A percentile compares a stretch with the other conserved stretches of the same genome.
Evolutionary conservation across 306 rosid genomes (phyloP).

Genomic region (Sophora flavescens): DNA sequence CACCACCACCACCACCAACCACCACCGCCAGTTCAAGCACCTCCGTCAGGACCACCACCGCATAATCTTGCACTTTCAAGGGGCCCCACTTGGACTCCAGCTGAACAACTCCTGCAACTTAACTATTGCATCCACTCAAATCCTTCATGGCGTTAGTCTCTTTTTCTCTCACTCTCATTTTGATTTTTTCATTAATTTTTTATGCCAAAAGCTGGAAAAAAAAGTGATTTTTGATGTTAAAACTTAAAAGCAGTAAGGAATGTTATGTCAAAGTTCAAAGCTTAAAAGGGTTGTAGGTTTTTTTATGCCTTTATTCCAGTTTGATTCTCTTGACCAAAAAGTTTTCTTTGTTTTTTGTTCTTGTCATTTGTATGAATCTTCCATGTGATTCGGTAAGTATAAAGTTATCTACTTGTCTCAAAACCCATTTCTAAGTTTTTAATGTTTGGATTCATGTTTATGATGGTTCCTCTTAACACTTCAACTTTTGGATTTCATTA

Average conservation of each 20-base stretch:
- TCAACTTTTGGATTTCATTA: slow-evolving; percentile 16
- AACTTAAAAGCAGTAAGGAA: slow-evolving; percentile 38
- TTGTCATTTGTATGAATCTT: slow-evolving; percentile 36
- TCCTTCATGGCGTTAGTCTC: slow-evolving; percentile 96
- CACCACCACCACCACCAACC: slow-evolving; percentile 50
- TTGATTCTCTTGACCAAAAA: slow-evolving; percentile 35
- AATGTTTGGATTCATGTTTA: slow-evolving; percentile 11
- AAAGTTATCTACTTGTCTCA: not conserved
- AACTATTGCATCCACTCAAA: slow-evolving; percentile 96
- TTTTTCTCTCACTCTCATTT: slow-evolving; percentile 1
- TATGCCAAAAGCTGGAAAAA: slow-evolving; percentile 37
- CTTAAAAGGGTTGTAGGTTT: slow-evolving; percentile 27
- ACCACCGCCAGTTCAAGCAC: slow-evolving; percentile 53
- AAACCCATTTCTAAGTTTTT: slow-evolving; percentile 17
- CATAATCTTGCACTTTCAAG: slow-evolving; percentile 62
- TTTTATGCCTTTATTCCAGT: slow-evolving; percentile 40
- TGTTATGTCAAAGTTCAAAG: slow-evolving; percentile 20
- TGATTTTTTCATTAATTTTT: not conserved
- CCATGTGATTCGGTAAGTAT: slow-evolving; percentile 22
- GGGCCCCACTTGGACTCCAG: slow-evolving; percentile 83
- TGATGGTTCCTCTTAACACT: not conserved
- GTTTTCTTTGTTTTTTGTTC: slow-evolving; percentile 38
- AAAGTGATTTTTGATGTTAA: slow-evolving; percentile 24
- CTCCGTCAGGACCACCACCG: slow-evolving; percentile 49
- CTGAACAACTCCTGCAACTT: slow-evolving; percentile 85